Conservation (phyloP, 352 stramenopile species). For the Thalassiosira mediterranea region DNA sequence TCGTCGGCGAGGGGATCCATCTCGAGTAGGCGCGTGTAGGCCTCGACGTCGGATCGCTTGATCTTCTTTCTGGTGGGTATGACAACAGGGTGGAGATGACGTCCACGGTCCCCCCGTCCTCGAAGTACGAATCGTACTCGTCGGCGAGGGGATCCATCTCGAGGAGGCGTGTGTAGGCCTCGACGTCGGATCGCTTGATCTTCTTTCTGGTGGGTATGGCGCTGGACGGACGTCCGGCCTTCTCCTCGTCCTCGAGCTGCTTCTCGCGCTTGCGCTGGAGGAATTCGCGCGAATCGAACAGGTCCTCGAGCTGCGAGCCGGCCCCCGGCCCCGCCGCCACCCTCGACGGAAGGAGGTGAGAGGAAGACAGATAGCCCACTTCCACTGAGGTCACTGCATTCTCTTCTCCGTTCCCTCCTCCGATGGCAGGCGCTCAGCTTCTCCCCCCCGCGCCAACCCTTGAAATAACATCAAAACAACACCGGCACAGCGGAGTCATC, state of each 20-base stretch:
- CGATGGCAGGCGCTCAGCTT: too few species aligned
- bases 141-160: conserved; percentile 79
- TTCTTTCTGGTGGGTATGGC: conserved; percentile 39
- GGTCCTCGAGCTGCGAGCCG: conserved; percentile 22
- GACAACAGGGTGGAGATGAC: conserved; percentile 64
- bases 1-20: conserved; percentile 78
- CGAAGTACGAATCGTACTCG: conserved; percentile 78
- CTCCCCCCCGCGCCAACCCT: too few species aligned
- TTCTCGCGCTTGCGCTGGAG: conserved; percentile 47
- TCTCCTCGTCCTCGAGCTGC: conserved; percentile 32
- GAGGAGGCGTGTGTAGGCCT: conserved; percentile 56
- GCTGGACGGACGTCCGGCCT: conserved; percentile 11
- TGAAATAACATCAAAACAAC: too few species aligned
- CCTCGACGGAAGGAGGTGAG: too few species aligned
- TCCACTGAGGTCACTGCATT: too few species aligned
- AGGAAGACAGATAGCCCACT: too few species aligned
- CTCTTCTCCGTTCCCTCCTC: neutral
- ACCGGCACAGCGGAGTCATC: too few species aligned
- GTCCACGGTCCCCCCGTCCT: conserved; percentile 67
- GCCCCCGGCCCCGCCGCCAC: too few species aligned
- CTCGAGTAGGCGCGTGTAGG: conserved; percentile 63
- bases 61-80: conserved; percentile 48
- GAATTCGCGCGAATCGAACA: conserved; percentile 56
- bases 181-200: conserved; percentile 44
- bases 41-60: conserved; percentile 40